Base-by-base conservation (phyloP, 1,284 basidiomycete species). In the Moniliophthora roreri region DNA sequence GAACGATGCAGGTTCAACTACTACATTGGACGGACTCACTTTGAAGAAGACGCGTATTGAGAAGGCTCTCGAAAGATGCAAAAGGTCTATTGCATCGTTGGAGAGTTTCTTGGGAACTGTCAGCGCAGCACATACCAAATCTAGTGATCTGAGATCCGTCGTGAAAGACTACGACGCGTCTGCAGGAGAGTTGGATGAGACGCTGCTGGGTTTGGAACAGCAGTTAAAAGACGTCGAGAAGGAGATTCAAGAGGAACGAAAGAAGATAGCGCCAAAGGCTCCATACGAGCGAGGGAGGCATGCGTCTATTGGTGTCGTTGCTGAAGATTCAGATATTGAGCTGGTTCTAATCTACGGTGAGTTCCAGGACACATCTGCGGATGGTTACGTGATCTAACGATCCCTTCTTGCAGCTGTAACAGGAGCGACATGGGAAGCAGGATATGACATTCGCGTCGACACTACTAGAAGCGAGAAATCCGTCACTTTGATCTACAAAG, bases 301-400 rank as follows among this genome's bases (percentile, higher is more conserved):
- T 23, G 66, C 62, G 6, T 58, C 60, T 3, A 63, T 75, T 49
- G 62, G 66, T 0, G 61, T 73, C 1, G 69, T 72, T 50, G 69
- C 68, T 1, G 66, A 66, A 28, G 69, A 68, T 15, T 65, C 66
- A 1, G 66, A 69, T 35, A 66, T 72, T 1, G 66, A 68, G 51
- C 60, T 75, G 57, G 60, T 62, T 0, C 52, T 73, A 9, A 67
- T 68, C 3, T 73, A 73, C 52, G 69, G 73, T 70, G 38, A 16
- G 66, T 55, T 1, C 21, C 41, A 44, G 10, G 21, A 15, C 13
- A 16, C 8, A 16, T 3, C 20, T 32, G 13, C 11, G 15, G 13
- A n/a, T n/a, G n/a, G n/a, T n/a, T n/a, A n/a, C n/a, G 35, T 21
- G 11, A 23, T 4, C 21, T 24, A 13, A 18, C 10, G 26, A 26